Evolutionary conservation across 495 filamentous ascomycete genomes (phyloP), one percentile per base, ranked within the genome.

Genomic region (Lasiosphaeria ovina): DNA sequence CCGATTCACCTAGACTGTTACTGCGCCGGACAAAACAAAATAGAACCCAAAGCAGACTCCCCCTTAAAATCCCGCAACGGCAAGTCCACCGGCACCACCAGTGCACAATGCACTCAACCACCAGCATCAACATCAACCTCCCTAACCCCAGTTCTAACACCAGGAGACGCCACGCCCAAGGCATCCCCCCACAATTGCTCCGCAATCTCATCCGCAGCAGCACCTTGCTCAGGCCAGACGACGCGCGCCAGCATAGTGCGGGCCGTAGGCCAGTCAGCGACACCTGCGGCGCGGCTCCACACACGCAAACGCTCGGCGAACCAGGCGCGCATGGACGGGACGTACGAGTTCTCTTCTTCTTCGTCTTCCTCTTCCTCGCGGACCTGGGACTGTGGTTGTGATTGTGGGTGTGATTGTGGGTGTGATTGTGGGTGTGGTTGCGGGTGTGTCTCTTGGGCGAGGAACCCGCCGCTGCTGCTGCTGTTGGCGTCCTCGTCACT

Each of bases 211-310:
- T 24, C 24, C 2, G 24, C 24, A 24, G 24, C 2, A 24, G 24
- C 2, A 24, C 24, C 24, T 24, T 24, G 24, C 24, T 24, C 54
- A 24, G 54, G 63, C 60, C 59, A 64, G 1, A 54, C 63, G 17
- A 62, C 62, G 31, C 47, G 36, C 4, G 17, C 11, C 31, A 62
- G 40, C 44, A 38, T 33, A 11, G n/a, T n/a, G 7, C 50, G 56
- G 5, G 56, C 63, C 9, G 4, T 45, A 1, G 45, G 51, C 63
- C 63, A 66, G 9, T 45, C 47, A 5, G 52, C 24, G n/a, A 66
- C 24, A 1, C 16, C 17, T 1, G 55, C 14, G 1, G 57, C 57
- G 9, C 17, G 11, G 11, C 48, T 57, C 63, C 63, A 66, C 31
- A 33, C 35, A 11, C 59, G 35, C 33, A 66, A 9, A 11, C 57